Conservation (phyloP, 805 yeast genomes). For the Metschnikowia matae region DNA sequence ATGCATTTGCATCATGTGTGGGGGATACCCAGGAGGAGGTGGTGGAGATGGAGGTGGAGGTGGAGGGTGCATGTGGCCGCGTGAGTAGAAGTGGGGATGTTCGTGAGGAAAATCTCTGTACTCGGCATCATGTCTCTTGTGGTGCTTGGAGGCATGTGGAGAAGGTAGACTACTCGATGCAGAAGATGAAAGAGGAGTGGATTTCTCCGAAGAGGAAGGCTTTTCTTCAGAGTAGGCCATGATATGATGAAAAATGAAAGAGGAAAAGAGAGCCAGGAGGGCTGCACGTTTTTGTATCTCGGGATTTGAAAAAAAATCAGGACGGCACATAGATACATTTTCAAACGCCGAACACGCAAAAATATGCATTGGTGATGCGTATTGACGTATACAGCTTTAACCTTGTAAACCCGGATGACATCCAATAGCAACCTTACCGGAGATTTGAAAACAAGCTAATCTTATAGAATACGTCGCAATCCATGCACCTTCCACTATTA, state of each 20-base stretch:
- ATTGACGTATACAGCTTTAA: background rate
- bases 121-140: background rate
- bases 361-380: background rate
- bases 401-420: background rate
- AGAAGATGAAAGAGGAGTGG: background rate
- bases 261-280: background rate
- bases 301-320: conserved; percentile 3
- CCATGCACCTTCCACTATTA: too few relatives aligned
- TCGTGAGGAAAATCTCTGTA: background rate
- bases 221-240: conserved; percentile 1
- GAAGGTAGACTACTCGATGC: background rate
- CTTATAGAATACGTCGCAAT: too few relatives aligned
- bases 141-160: background rate
- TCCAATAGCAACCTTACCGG: background rate
- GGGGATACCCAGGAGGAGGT: conserved; percentile 1
- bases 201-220: background rate
- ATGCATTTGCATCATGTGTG: background rate
- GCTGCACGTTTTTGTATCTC: conserved; percentile 1
- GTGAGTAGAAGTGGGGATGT: background rate
- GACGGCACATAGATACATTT: background rate
- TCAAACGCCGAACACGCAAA: background rate
- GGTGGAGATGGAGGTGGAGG: conserved; percentile 10
- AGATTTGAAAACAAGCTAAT: background rate
- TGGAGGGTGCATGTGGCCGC: conserved; percentile 1
- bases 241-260: background rate